A percentile compares a stretch with the other conserved stretches of the same genome.
Evolutionary conservation across 768 basidiomycete genomes (phyloP).

Genomic region (Mycena capillaripes): DNA sequence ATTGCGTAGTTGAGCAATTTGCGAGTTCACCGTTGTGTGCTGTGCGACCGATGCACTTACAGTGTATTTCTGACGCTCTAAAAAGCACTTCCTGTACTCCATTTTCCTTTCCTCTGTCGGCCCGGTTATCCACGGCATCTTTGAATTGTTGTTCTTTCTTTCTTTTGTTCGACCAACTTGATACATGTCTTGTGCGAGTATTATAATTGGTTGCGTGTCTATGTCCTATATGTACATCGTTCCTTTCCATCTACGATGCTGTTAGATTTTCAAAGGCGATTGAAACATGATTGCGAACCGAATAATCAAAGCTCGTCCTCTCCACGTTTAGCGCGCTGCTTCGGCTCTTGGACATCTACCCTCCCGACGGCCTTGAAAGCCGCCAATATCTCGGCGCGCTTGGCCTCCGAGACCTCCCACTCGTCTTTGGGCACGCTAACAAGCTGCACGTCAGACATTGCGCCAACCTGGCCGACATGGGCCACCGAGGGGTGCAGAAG

Average conservation of each 20-base stretch:
- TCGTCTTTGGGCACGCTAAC: constrained; percentile 56
- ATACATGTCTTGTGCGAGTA: too few relatives aligned
- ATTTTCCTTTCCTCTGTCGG: too few relatives aligned
- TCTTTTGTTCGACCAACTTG: too few relatives aligned
- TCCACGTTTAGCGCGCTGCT: constrained; percentile 51
- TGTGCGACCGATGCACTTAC: too few relatives aligned
- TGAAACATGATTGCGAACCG: background rate
- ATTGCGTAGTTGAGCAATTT: too few relatives aligned
- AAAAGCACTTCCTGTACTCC: too few relatives aligned
- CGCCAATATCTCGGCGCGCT: constrained; percentile 46
- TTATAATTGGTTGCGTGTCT: background rate
- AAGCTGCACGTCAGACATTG: constrained; percentile 59
- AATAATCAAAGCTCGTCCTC: constrained; percentile 48
- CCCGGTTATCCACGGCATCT: too few relatives aligned
- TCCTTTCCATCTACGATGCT: background rate
- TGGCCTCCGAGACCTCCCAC: constrained; percentile 48
- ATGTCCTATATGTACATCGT: background rate
- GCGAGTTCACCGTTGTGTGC: too few relatives aligned
- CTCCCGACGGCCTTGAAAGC: constrained; percentile 47
- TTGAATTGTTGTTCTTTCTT: too few relatives aligned
- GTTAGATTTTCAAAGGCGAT: background rate
- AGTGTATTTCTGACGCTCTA: too few relatives aligned
- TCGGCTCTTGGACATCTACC: constrained; percentile 56
- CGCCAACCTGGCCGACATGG: constrained; percentile 58
- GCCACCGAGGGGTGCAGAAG: constrained; percentile 51